Base-by-base conservation (phyloP, 768 basidiomycete species). In the Tremella mesenterica region DNA sequence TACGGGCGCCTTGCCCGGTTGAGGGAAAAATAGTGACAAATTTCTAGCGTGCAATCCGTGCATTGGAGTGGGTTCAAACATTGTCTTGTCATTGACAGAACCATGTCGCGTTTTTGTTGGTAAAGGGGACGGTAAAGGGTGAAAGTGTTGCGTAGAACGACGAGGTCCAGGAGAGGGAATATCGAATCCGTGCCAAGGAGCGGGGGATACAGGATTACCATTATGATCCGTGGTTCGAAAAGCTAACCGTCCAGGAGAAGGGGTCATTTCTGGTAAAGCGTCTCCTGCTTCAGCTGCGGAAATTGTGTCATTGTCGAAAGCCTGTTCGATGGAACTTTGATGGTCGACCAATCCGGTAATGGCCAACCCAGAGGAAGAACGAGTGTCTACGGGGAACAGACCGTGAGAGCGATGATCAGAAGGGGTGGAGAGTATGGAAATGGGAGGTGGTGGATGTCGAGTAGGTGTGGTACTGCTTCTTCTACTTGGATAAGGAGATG, bases 11-110 rank as follows among this genome's bases (percentile, higher is more conserved):
- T 81, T 76, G 2, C 85, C 86, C 0, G 87, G 86, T 29, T 83
- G 80, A 14, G 91, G 91, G 63, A 95, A 95, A 78, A 85, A 93
- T 16, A 93, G 77, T 0, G 89, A 92, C 2, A 95, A 76, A 65
- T 96, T 96, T 43, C 90, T 82, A 0, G 90, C 91, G 67, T 95
- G 90, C 16, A 93, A 76, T 26, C 69, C 65, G 50, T 70, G 69
- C 20, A 56, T 47, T 39, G 62, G 60, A 1, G 69, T 65, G 7
- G 64, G 64, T 8, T 63, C 62, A 44, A 61, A 57, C 25, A 9
- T 50, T 29, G 13, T 29, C 29, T n/a, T 13, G 26, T 21, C 33
- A 31, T 9, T 29, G 38, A 52, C 23, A 23, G 52, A 33, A n/a
- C n/a, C n/a, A n/a, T n/a, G n/a, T n/a, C n/a, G n/a, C n/a, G n/a